Conservation (phyloP, 179 eudicot species). For the Heliamphora pulchella region DNA sequence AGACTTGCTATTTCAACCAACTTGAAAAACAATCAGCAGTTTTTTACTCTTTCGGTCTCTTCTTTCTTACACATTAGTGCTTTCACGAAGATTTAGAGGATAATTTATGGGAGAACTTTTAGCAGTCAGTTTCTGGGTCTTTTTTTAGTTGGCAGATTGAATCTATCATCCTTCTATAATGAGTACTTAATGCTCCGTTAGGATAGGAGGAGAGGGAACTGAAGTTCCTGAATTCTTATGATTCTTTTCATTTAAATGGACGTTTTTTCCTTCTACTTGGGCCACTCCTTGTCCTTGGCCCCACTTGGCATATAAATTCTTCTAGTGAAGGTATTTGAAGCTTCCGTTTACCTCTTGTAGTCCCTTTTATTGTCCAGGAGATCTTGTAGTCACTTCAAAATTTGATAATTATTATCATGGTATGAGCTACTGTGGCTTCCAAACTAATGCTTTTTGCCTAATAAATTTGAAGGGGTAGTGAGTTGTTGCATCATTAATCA, state of each 20-base stretch:
- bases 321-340: not conserved
- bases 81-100: not conserved
- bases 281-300: not conserved
- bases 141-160: constrained; percentile 1
- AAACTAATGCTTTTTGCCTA: not conserved
- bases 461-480: not conserved
- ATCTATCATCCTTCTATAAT: not conserved
- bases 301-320: constrained; percentile 2
- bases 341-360: not conserved
- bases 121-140: not conserved
- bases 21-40: not conserved
- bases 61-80: not conserved
- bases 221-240: constrained; percentile 2
- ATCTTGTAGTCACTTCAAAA: not conserved
- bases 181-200: not conserved
- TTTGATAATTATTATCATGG: not conserved
- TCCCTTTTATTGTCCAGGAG: not conserved
- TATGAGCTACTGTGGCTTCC: not conserved
- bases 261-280: not conserved
- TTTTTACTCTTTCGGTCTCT: not conserved
- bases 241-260: not conserved
- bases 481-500: not conserved
- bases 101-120: too few relatives aligned
- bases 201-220: not conserved
- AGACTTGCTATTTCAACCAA: not conserved